Evolutionary conservation across 2,329 filamentous ascomycete species (phyloP).

Genomic region (Penicillium sp.): DNA sequence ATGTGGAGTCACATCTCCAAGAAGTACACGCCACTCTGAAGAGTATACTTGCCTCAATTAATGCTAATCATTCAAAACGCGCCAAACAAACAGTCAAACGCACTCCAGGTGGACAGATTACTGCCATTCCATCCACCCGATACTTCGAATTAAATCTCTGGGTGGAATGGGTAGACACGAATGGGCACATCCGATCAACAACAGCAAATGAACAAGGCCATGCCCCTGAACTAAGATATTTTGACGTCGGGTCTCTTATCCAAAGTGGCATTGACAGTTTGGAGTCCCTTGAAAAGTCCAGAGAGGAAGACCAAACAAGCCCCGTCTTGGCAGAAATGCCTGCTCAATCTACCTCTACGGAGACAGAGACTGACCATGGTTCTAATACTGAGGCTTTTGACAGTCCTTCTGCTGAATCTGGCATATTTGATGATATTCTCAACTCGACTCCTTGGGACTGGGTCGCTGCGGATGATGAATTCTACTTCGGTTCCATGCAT

Average conservation of each 20-base stretch:
- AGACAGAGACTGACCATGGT: background rate
- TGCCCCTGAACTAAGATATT: background rate
- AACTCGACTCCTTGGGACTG: background rate
- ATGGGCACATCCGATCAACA: background rate
- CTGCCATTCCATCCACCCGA: background rate
- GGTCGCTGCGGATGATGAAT: background rate
- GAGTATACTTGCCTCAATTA: background rate
- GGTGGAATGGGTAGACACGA: background rate
- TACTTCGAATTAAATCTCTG: background rate
- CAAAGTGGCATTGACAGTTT: background rate
- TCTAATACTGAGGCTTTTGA: background rate
- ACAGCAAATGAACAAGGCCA: background rate
- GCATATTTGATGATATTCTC: background rate
- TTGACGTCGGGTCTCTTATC: background rate
- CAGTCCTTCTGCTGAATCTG: background rate
- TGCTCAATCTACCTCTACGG: background rate
- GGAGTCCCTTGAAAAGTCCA: background rate
- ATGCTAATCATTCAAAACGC: background rate
- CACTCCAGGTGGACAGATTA: background rate
- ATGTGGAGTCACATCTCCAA: background rate
- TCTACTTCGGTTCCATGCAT: background rate
- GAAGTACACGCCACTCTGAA: background rate
- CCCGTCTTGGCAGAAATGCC: background rate
- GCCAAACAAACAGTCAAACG: background rate
- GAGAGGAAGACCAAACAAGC: rapidly evolving